Conservation (phyloP, 2,329 filamentous ascomycete genomes). For the Cladosporium halotolerans region DNA sequence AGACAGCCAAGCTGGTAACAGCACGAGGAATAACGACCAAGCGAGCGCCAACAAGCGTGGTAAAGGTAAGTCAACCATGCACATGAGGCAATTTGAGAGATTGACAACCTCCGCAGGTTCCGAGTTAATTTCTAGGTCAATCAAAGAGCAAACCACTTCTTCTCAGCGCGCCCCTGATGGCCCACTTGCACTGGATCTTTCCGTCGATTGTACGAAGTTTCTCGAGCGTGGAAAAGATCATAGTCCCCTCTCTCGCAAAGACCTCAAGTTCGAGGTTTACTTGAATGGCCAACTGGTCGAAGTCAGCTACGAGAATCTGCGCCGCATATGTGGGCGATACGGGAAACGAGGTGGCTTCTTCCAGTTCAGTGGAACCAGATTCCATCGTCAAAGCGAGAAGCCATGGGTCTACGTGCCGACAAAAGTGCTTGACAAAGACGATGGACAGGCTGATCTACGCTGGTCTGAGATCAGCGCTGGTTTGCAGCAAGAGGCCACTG, state of each 20-base stretch:
- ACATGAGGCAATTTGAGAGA: too few relatives aligned
- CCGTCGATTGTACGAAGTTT: slow-evolving; percentile 10
- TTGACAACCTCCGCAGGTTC: too few relatives aligned
- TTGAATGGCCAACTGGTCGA: slow-evolving; percentile 40
- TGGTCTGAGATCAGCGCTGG: slow-evolving; percentile 31
- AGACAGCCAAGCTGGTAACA: too few relatives aligned
- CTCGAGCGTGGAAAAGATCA: neutral
- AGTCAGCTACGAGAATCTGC: slow-evolving; percentile 6
- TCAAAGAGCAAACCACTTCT: too few relatives aligned
- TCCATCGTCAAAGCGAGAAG: slow-evolving; percentile 36
- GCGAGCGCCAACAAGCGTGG: too few relatives aligned
- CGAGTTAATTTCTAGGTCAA: too few relatives aligned
- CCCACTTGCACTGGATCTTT: slow-evolving; percentile 5
- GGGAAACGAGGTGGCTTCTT: slow-evolving; percentile 13
- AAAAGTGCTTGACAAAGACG: neutral
- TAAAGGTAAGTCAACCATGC: too few relatives aligned
- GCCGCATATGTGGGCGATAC: slow-evolving; percentile 4
- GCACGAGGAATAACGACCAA: too few relatives aligned
- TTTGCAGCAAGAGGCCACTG: slow-evolving; percentile 26
- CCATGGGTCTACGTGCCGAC: slow-evolving; percentile 36
- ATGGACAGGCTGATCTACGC: slow-evolving; percentile 22
- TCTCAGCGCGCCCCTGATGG: neutral
- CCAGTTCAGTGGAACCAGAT: slow-evolving; percentile 34
- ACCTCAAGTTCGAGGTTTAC: slow-evolving; percentile 44
- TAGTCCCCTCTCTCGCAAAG: neutral